phyloP scores from a whole-genome alignment of 1,284 basidiomycete species.

The Pseudozyma hubeiensis region DNA sequence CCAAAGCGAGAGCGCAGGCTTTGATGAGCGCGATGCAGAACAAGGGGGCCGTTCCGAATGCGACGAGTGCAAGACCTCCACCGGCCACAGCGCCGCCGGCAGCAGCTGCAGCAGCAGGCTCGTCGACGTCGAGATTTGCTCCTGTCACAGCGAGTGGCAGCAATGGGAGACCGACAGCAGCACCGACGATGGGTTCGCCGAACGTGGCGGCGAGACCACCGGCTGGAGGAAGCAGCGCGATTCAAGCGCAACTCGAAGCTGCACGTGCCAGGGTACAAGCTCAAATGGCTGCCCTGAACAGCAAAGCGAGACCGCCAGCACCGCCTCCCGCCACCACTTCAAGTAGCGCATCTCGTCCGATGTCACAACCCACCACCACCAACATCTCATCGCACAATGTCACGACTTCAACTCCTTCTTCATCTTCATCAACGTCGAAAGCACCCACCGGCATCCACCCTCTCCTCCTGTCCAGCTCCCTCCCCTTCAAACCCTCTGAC shows the following conservation, averaged over 20 bases:
- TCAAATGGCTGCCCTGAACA: constrained; percentile 34
- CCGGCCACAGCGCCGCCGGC: constrained; percentile 2
- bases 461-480: constrained; percentile 39
- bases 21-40: constrained; percentile 42
- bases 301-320: constrained; percentile 5
- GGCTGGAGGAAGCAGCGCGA: constrained; percentile 10
- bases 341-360: neutral
- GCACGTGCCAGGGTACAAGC: constrained; percentile 51
- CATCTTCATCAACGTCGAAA: constrained; percentile 10
- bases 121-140: constrained; percentile 8
- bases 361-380: constrained; percentile 1
- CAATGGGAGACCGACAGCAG: neutral
- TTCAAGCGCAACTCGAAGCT: constrained; percentile 56
- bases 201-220: constrained; percentile 1
- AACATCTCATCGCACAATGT: neutral
- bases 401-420: neutral
- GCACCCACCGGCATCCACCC: constrained; percentile 61
- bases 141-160: neutral
- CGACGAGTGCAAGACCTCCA: neutral
- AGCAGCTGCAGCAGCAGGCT: neutral
- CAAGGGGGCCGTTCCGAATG: constrained; percentile 7
- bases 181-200: constrained; percentile 1
- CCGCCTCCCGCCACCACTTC: neutral
- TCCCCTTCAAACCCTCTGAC: constrained; percentile 12
- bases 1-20: constrained; percentile 49